These are phyloP conservation scores for Penicillium decumbens DNA, from an alignment of 2,329 filamentous ascomycete species.

Conservation along the genomic window DNA sequence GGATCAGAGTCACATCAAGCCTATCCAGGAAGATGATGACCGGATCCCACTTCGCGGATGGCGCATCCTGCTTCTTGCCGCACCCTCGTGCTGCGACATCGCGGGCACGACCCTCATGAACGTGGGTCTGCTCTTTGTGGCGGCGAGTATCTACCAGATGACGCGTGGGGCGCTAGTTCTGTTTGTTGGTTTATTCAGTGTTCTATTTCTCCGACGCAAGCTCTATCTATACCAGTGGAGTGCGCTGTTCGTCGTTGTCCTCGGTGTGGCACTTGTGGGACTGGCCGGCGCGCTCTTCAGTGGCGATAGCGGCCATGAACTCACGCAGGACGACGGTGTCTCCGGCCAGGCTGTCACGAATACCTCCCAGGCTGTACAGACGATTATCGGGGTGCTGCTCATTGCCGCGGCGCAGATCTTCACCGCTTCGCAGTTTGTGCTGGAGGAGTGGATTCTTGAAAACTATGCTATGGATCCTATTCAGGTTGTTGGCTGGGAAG, in stretches of 20 bases:
- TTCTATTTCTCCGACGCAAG: conserved; percentile 76
- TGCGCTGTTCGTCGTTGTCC: conserved; percentile 77
- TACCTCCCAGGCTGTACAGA: conserved; percentile 58
- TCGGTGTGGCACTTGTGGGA: conserved; percentile 84
- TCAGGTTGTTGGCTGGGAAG: conserved; percentile 93
- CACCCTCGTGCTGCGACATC: conserved; percentile 91
- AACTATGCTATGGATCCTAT: conserved; percentile 76
- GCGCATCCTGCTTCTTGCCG: conserved; percentile 68
- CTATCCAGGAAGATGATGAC: conserved; percentile 52
- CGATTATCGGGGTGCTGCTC: conserved; percentile 76
- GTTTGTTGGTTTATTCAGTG: conserved; percentile 93
- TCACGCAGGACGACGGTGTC: conserved; percentile 28
- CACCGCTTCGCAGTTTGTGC: conserved; percentile 90
- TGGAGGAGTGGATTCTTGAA: conserved; percentile 89
- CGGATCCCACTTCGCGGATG: conserved; percentile 61
- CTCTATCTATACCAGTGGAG: conserved; percentile 89
- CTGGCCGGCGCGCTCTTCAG: conserved; percentile 79
- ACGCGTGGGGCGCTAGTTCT: conserved; percentile 89
- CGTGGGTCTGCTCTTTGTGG: conserved; percentile 85
- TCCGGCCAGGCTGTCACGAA: conserved; percentile 38
- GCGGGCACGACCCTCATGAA: conserved; percentile 97
- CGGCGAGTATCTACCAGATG: conserved; percentile 98
- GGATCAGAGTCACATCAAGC: conserved; percentile 48
- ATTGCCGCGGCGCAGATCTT: conserved; percentile 96
- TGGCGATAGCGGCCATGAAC: conserved; percentile 45